A percentile compares a stretch with the other conserved stretches of the same genome.
Evolutionary conservation across 139 green algal species (phyloP).

Genomic region (Limnomonas spitsbergensis): DNA sequence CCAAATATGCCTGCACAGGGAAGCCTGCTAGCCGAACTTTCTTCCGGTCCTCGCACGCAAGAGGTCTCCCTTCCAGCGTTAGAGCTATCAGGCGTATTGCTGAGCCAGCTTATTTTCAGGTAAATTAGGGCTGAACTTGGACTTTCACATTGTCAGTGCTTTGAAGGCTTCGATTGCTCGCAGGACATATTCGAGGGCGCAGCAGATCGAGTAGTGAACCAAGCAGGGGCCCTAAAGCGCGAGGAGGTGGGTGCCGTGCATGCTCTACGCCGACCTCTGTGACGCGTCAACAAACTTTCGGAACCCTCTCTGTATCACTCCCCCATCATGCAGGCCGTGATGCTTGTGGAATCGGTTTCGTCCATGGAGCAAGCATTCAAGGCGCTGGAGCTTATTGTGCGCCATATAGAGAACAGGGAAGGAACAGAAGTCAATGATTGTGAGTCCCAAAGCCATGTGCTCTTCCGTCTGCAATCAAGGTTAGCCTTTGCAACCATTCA

Average conservation of each 20-base stretch:
- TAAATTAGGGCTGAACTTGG: neutral
- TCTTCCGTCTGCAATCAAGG: no score
- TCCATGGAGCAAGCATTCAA: constrained; percentile 9
- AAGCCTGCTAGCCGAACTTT: no score
- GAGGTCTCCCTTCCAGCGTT: no score
- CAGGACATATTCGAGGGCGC: constrained; percentile 11
- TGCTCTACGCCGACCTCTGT: neutral
- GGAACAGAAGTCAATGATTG: constrained; percentile 10
- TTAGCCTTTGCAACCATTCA: no score
- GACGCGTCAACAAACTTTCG: neutral
- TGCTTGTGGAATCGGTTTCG: constrained; percentile 5
- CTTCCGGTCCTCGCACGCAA: no score
- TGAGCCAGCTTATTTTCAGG: constrained; percentile 13
- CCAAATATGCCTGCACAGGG: no score
- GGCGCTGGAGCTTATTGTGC: neutral
- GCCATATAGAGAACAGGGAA: constrained; percentile 4
- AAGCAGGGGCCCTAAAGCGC: neutral
- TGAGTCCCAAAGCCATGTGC: no score
- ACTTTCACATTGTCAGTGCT: neutral
- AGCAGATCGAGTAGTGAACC: neutral
- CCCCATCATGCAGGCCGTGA: neutral
- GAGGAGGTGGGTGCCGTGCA: constrained; percentile 12
- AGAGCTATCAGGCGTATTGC: no score
- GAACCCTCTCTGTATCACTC: neutral
- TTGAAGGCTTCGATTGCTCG: neutral